phyloP scores from a whole-genome alignment of 345 rosid species.

The Brassica napus region DNA sequence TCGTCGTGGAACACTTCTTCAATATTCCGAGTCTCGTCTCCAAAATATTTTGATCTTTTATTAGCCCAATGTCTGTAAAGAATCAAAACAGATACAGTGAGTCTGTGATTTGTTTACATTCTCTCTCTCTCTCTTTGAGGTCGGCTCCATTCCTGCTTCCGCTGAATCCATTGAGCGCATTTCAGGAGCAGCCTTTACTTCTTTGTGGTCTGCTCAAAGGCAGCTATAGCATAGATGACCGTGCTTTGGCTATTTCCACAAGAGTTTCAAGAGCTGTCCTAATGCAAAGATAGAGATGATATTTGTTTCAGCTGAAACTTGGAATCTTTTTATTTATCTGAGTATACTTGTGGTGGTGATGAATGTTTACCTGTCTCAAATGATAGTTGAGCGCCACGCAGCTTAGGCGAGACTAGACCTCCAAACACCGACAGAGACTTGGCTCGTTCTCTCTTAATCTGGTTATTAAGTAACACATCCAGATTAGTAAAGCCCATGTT shows the following conservation, averaged over 20 bases:
- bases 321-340: background rate
- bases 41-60: no score
- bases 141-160: background rate
- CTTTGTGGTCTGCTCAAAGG: constrained; percentile 46
- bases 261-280: constrained; percentile 84
- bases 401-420: constrained; percentile 85
- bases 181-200: constrained; percentile 25
- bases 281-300: background rate
- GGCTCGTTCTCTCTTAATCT: constrained; percentile 73
- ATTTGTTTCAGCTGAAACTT: background rate
- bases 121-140: background rate
- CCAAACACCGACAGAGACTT: constrained; percentile 74
- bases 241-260: constrained; percentile 77
- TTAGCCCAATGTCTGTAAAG: background rate
- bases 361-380: constrained; percentile 73
- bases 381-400: constrained; percentile 73
- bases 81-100: background rate
- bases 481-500: no score
- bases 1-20: background rate
- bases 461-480: background rate
- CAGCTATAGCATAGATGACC: constrained; percentile 56
- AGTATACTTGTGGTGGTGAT: background rate
- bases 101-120: no score
- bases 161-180: constrained; percentile 8
- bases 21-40: background rate